Evolutionary conservation across 441 rosid species (phyloP).

Genomic region (Euphorbia schlechtendalii): DNA sequence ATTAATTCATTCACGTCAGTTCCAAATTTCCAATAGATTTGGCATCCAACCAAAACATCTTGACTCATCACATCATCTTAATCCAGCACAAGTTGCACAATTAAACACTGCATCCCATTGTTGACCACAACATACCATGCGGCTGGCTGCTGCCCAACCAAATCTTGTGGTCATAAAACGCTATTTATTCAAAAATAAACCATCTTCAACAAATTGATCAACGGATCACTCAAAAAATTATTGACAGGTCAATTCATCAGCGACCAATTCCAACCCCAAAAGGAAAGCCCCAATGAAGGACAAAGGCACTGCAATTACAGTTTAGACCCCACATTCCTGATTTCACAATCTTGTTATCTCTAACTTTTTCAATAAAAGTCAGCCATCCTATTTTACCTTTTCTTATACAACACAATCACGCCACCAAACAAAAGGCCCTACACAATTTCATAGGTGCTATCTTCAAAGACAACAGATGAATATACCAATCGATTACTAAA

Average conservation of each 20-base stretch:
- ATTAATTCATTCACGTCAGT: too few relatives aligned
- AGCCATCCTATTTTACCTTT: neutral
- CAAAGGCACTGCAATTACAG: neutral
- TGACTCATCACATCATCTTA: neutral
- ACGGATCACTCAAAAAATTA: neutral
- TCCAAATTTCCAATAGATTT: too few relatives aligned
- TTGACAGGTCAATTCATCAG: neutral
- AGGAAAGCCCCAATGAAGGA: neutral
- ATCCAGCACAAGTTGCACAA: neutral
- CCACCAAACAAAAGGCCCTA: conserved; percentile 20
- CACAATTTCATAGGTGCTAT: conserved; percentile 17
- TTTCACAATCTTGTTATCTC: conserved; percentile 2
- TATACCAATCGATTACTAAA: neutral
- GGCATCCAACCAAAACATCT: conserved; percentile 4
- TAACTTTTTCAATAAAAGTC: conserved; percentile 8
- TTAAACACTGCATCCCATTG: neutral
- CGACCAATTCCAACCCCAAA: too few relatives aligned
- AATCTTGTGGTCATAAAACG: conserved; percentile 15
- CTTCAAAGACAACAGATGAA: neutral
- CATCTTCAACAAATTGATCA: neutral
- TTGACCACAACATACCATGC: conserved; percentile 14
- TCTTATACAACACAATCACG: neutral
- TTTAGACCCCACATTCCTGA: conserved; percentile 15
- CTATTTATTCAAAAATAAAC: neutral
- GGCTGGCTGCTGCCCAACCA: conserved; percentile 11